Base-by-base conservation (phyloP, 148 eudicot species). In the Persicaria tinctoria region DNA sequence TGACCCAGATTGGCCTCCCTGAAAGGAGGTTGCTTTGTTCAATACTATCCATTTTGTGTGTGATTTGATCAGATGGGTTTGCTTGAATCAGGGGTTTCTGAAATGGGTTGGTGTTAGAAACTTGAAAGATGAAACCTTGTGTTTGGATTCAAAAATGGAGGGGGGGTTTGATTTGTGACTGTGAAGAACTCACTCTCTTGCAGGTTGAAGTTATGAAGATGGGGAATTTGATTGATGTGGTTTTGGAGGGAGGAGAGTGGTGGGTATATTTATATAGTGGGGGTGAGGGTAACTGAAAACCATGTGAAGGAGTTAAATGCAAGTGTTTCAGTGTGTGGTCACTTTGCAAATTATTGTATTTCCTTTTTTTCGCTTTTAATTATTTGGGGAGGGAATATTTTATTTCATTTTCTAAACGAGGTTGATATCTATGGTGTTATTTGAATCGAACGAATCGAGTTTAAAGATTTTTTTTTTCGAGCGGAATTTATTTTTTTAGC, bases 1-100 rank as follows among this genome's bases (percentile, higher is more conserved):
- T 80, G 9, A 80, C 76, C 82, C 82, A 80, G 23, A 70, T 48
- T 46, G 51, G 5, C 51, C 51, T 70, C 20, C 73, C 5, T 16
- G 73, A 70, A 9, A 70, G 51, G 32, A 70, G 73, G 51, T 70
- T 38, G 10, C 68, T 63, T 63, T 63, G 45, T 63, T 63, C 68
- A 27, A 11, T 27, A 9, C 32, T 27, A 44, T 63, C 46, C 68
- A 63, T 63, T 23, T 23, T 23, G 7, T 8, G 2, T 51, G 10
- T 6, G 54, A 13, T 20, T 8, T 60, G 14, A 27, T 60, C 68
- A 60, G 27, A 23, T 60, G 68, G 44, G 68, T 32, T 5, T 23
- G 68, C 68, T 32, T 63, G 2, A n/a, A 63, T 32, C 11, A 10
- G 16, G 16, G 45, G 14, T 32, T 27, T 63, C n/a, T 27, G 41